These are phyloP conservation scores for Russula lepida DNA, from an alignment of 768 basidiomycete genomes.

Conservation along the genomic window DNA sequence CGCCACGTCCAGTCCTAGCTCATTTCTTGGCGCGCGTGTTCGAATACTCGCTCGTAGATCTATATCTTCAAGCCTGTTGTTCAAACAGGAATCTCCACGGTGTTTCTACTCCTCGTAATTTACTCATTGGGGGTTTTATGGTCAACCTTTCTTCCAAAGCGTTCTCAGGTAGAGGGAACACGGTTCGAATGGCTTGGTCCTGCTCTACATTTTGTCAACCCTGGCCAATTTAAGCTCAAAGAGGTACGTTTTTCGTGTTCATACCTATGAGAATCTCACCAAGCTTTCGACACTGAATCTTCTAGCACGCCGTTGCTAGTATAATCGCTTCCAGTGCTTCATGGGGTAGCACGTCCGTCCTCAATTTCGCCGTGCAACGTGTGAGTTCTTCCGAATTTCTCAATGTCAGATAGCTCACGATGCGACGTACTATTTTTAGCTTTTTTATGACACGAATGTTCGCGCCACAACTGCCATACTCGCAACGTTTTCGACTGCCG, in stretches of 20 bases:
- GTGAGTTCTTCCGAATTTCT: slow-evolving; percentile 26
- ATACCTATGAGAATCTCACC: neutral
- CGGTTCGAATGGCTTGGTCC: slow-evolving; percentile 35
- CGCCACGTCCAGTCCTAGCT: slow-evolving; percentile 2
- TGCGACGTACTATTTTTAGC: slow-evolving; percentile 26
- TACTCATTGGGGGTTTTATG: slow-evolving; percentile 45
- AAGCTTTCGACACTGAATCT: neutral
- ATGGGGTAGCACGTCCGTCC: slow-evolving; percentile 43
- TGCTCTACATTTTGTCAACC: slow-evolving; percentile 43
- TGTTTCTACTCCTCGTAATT: slow-evolving; percentile 48
- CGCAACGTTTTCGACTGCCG: slow-evolving; percentile 55
- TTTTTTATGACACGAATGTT: slow-evolving; percentile 52
- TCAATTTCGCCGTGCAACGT: slow-evolving; percentile 53
- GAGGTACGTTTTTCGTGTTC: slow-evolving; percentile 34
- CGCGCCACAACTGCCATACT: slow-evolving; percentile 48
- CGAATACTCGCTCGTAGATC: slow-evolving; percentile 32
- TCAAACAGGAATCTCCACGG: slow-evolving; percentile 41
- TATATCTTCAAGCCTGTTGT: slow-evolving; percentile 53
- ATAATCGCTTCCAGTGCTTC: slow-evolving; percentile 51
- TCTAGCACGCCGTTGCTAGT: slow-evolving; percentile 49
- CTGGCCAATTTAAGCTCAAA: slow-evolving; percentile 48
- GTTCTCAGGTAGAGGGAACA: slow-evolving; percentile 38
- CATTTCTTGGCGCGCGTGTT: neutral
- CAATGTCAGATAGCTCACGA: neutral
- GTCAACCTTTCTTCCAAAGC: slow-evolving; percentile 39